Evolutionary conservation across 768 basidiomycete species (phyloP).

Genomic region (Porpolomopsis calyptriformis): DNA sequence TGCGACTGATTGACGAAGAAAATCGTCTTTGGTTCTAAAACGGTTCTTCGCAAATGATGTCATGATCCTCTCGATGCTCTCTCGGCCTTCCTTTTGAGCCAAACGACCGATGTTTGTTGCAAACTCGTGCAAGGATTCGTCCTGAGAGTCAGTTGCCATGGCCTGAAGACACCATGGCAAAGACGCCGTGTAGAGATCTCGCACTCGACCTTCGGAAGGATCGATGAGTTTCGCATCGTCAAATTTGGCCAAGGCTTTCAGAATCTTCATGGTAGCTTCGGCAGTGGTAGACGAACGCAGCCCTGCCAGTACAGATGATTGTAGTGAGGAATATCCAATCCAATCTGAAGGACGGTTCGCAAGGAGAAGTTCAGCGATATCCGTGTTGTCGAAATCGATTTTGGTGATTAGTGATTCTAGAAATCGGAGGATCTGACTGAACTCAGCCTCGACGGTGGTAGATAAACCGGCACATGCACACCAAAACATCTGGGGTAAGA

Average conservation of each 20-base stretch:
- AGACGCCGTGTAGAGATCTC: constrained; percentile 71
- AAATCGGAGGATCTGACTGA: constrained; percentile 52
- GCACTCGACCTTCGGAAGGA: constrained; percentile 54
- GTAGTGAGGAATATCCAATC: constrained; percentile 53
- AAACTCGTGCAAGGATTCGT: constrained; percentile 54
- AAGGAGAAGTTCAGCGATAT: constrained; percentile 58
- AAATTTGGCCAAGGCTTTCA: constrained; percentile 52
- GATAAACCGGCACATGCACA: constrained; percentile 69
- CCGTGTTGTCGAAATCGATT: constrained; percentile 59
- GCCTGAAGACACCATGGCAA: constrained; percentile 86
- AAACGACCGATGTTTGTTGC: constrained; percentile 63
- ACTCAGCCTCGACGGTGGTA: constrained; percentile 78
- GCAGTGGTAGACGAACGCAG: constrained; percentile 70
- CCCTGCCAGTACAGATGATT: constrained; percentile 63
- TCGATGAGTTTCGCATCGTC: constrained; percentile 62
- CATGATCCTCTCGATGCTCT: constrained; percentile 83
- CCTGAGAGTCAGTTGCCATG: constrained; percentile 53
- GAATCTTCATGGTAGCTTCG: constrained; percentile 52
- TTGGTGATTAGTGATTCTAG: constrained; percentile 55
- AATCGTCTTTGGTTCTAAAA: constrained; percentile 89
- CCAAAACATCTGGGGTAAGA: constrained; percentile 85
- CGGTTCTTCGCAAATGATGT: constrained; percentile 76
- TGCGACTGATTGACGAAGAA: constrained; percentile 78
- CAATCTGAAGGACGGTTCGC: constrained; percentile 62
- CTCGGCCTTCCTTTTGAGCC: constrained; percentile 60